Evolutionary conservation across 179 eudicot genomes (phyloP).

Genomic region (Pouteria campechiana): DNA sequence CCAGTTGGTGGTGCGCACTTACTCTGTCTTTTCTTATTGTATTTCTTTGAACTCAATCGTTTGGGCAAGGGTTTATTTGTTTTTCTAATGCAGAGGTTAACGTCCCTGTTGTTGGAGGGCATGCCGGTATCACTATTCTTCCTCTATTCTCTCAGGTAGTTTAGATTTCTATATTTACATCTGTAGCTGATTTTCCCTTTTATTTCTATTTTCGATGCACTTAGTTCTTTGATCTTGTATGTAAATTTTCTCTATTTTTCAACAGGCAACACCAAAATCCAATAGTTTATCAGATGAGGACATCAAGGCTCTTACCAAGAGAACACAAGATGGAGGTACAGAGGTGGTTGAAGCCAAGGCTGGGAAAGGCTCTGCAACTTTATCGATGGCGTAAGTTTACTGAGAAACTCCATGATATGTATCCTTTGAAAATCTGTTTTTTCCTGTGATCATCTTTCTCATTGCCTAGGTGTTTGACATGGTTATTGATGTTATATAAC

Average conservation of each 20-base stretch:
- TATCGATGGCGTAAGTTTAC: slow-evolving; percentile 94
- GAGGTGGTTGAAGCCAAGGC: slow-evolving; percentile 99
- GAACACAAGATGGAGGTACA: slow-evolving; percentile 97
- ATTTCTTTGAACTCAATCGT: not conserved
- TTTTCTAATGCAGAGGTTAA: slow-evolving; percentile 41
- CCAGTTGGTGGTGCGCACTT: slow-evolving; percentile 52
- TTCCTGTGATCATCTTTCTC: too few relatives aligned
- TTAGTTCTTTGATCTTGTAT: too few relatives aligned
- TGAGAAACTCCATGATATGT: too few relatives aligned
- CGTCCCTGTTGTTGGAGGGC: slow-evolving; percentile 97
- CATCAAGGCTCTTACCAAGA: slow-evolving; percentile 42
- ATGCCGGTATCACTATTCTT: slow-evolving; percentile 91
- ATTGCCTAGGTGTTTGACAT: too few relatives aligned
- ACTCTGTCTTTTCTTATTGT: not conserved
- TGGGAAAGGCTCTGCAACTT: slow-evolving; percentile 98
- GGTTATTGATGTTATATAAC: too few relatives aligned
- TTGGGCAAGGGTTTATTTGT: not conserved
- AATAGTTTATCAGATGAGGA: slow-evolving; percentile 48
- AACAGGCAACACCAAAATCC: slow-evolving; percentile 75
- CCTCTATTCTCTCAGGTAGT: slow-evolving; percentile 87
- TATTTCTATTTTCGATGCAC: too few relatives aligned
- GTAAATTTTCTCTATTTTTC: not conserved
- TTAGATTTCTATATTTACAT: too few relatives aligned
- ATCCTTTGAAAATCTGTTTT: too few relatives aligned
- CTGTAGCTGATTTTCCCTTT: too few relatives aligned